Base-by-base conservation (phyloP, 805 yeast genomes). In the Debaryomyces castellii region DNA sequence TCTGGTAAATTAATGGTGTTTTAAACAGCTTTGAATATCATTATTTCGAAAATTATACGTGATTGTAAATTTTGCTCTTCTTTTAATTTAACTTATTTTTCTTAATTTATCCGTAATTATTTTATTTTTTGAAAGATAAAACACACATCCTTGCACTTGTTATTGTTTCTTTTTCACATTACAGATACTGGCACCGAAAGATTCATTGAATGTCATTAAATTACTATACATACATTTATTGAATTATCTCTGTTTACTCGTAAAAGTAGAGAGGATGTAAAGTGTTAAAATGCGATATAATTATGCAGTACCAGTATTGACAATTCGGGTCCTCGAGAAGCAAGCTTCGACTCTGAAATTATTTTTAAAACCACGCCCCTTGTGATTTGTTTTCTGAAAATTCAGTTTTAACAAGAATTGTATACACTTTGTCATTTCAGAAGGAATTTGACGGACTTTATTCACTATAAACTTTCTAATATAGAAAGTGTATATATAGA, bases 321-420 rank as follows among this genome's bases (percentile, higher is more conserved):
- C 34, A 30, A 30, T 30, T 30, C 34, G 18, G 34, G 20, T 16
- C 34, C 28, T 14, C 34, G 34, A 30, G 34, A 30, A 30, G 34
- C 34, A 30, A 30, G 34, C 5, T n/a, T 30, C 34, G 34, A 30
- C 34, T 30, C 20, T 14, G 10, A 16, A 30, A 30, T 30, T 30
- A 30, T 30, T 30, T 30, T 30, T 30, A 30, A 7, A 30, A 30
- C 33, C 33, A 28, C 34, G 34, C 34, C 34, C 34, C 34, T n/a
- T 30, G 34, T 30, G 28, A 10, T 9, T 25, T 25, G 34, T 30
- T 30, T 28, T 30, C 20, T 30, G 34, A 30, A 30, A 30, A 30
- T 30, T 30, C 11, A 30, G 28, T 30, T 6, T 30, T 30, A 14
- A 3, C 16, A 6, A 7, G 12, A 17, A 14, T 30, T 30, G 33